Base-by-base conservation (phyloP, 108 stramenopile species). In the Cyclotella atomus region DNA sequence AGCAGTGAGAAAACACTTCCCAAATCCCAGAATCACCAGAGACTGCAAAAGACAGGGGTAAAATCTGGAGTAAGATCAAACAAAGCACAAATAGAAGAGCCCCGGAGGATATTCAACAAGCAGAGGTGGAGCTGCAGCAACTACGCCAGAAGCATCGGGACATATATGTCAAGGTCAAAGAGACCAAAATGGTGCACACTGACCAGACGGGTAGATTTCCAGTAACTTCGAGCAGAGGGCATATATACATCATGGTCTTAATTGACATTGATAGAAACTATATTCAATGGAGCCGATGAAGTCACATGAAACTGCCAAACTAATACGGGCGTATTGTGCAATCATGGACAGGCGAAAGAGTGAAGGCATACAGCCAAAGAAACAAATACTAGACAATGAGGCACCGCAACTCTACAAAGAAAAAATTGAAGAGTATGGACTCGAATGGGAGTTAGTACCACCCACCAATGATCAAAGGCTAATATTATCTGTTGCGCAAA, bases 241-340 rank as follows among this genome's bases (percentile, higher is more conserved):
- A 86, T 54, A 46, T 77, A 28, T 81, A 87, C 65, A 36, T 81
- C 0, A 57, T 86, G 55, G 54, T 84, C 3, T 20, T 84, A 0
- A 74, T 82, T n/a, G 67, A 83, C 0, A 69, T 82, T 29, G 77
- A 87, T 53, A 59, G 63, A 64, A 75, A 79, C 54, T 53, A 35
- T 35, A 87, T 87, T 21, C 75, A 23, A 54, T 57, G 2, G 71
- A 68, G 57, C 73, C 68, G 23, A 71, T 76, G 59, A 62, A 54
- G 17, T 21, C 23, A 5, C 23, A 43, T 36, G 57, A 36, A 59
- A 17, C 56, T 32, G 16, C 17, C 0, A 43, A 70, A 30, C 41
- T 70, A 45, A 70, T 70, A 0, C 24, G 19, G 0, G 41, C 44
- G 0, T 70, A 70, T 24, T 10, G 24, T 2, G 23, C 4, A 20